phyloP scores from a whole-genome alignment of 768 basidiomycete species.

The Mycena kentingensis region DNA sequence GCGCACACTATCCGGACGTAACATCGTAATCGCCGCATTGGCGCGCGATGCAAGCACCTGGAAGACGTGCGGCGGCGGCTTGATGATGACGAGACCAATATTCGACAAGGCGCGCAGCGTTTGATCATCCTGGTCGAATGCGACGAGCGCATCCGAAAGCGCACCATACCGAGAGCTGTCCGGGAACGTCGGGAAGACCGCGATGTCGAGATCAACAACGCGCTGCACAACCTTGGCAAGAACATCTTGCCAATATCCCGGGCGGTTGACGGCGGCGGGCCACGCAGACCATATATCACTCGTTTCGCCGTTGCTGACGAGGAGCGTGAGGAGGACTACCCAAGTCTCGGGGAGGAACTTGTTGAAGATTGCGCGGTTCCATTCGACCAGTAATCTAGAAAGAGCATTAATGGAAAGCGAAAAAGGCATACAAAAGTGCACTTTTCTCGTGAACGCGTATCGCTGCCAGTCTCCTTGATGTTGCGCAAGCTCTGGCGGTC shows the following conservation, averaged over 20 bases:
- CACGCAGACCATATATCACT: constrained; percentile 26
- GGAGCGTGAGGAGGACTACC: constrained; percentile 15
- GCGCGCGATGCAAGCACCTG: background rate
- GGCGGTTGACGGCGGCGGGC: constrained; percentile 11
- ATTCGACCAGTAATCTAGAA: constrained; percentile 22
- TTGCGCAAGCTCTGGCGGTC: constrained; percentile 35
- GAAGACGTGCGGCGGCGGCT: constrained; percentile 2
- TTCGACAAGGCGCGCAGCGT: constrained; percentile 11
- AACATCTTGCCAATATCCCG: constrained; percentile 13
- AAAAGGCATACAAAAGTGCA: too few species aligned
- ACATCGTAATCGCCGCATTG: background rate
- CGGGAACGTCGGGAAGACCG: constrained; percentile 16
- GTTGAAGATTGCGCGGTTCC: constrained; percentile 26
- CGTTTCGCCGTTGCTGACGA: constrained; percentile 14
- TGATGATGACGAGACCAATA: constrained; percentile 10
- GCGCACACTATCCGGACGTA: constrained; percentile 3
- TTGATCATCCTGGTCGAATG: constrained; percentile 2
- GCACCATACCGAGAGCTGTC: constrained; percentile 24
- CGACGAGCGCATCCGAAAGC: constrained; percentile 19
- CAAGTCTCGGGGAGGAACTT: constrained; percentile 22
- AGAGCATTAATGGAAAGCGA: too few species aligned
- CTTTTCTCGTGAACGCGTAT: constrained; percentile 24
- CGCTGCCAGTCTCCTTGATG: constrained; percentile 26
- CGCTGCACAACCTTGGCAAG: constrained; percentile 8
- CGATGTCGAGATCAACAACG: constrained; percentile 6